Evolutionary conservation across 768 basidiomycete species (phyloP), one percentile per base, ranked within the genome.

Genomic region (Hygrophorus pudorinus): DNA sequence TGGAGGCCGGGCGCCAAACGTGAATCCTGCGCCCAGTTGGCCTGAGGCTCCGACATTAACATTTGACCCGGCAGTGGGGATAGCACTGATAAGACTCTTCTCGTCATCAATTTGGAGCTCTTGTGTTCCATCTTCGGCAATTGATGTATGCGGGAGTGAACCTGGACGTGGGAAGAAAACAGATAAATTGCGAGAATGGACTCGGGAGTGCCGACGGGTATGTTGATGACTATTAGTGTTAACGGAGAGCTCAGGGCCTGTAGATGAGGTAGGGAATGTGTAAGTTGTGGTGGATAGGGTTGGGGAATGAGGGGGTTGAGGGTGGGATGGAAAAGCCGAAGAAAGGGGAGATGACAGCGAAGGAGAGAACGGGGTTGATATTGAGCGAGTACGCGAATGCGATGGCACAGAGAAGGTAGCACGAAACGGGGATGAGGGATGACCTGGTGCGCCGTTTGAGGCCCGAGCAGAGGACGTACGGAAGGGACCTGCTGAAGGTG

Each of bases 141-240:
- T 87, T 11, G 78, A 68, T 6, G 72, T 66, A 0, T 72, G 64
- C 0, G 79, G 75, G 1, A 76, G 55, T 2, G 76, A 67, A 2
- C 83, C 86, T 0, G 87, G 86, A 28, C 80, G 75, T 12, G 92
- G 92, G 54, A 96, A 96, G 71, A 83, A 94, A 13, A 94, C 70
- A 1, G 90, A 93, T 2, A 96, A 67, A 55, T 97, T 97, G 37
- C 91, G 78, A 0, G 91, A 92, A 57, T 96, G 91, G 13, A 94
- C 67, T 2, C 88, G 75, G 3, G 76, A 63, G 60, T 91, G 88
- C n/a, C 70, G 62, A 12, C 65, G 61, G 27, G 12, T 28, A 33
- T 18, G 38, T 37, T 8, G 32, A 39, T 39, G 48, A 30, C 5
- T 27, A 44, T 28, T 17, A 38, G 35, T 14, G 40, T 16, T 42